Base-by-base conservation (phyloP, 2,329 filamentous ascomycete genomes). In the Hortaea sp. region DNA sequence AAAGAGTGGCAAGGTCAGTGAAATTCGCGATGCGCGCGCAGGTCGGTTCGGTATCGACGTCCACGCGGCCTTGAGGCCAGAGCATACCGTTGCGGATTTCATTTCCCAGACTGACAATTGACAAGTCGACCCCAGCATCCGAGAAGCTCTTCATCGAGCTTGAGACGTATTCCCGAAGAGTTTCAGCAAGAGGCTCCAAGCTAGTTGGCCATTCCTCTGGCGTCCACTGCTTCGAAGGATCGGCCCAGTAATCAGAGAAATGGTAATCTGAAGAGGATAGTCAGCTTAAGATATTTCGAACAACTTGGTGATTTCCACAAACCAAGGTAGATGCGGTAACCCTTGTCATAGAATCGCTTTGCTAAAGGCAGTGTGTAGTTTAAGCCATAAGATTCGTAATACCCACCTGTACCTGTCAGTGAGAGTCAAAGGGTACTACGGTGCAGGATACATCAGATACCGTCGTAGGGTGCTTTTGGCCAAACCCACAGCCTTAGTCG, bases 21-120 rank as follows among this genome's bases (percentile, higher is more conserved):
- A 66, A 67, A 45, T 63, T 64, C 3, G 53, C 44, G 1, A 66
- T 57, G 3, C 59, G 57, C 3, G 58, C 56, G 7, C 51, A 45
- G 41, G 51, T 57, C 1, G 64, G 64, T 44, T 65, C 48, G 29
- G 64, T 53, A 46, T 67, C 62, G 7, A 69, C 61, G 41, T 61
- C 53, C 30, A 59, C 63, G 28, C 58, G 45, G 29, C 64, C 65
- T 5, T 57, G 47, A 4, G 65, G 65, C 63, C 64, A 68, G 10
- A 68, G 52, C 58, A 66, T 64, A 7, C 65, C 65, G 47, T 65
- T 50, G 10, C 62, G 51, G 48, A 68, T 62, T 52, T 68, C 66
- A 48, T 68, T 67, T 41, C 66, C 65, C 6, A 68, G 56, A 12
- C 55, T 68, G 6, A 73, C 69, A 41, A 71, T 61, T 13, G 60